Percentiles rank a stretch among this genome's conserved stretches.
Conservation (phyloP, 176 grass and related monocot genomes). For the Triticum timopheevii region DNA sequence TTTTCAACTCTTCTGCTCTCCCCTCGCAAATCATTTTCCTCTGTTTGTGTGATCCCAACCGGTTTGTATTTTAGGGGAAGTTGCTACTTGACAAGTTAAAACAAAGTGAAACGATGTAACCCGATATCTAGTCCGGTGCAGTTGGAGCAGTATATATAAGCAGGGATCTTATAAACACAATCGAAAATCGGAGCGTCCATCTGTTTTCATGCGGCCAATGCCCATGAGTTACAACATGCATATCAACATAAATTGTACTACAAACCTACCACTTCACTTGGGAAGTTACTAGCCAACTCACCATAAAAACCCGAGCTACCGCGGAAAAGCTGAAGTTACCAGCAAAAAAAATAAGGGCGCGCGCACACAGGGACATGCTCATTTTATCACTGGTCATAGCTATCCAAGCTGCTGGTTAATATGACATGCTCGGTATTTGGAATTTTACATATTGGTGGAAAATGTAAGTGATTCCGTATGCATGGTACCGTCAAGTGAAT, state of each 20-base stretch:
- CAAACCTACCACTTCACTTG: not conserved
- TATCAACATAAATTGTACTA: not conserved
- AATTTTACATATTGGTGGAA: not conserved
- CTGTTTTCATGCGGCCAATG: no score
- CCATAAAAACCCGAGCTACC: not conserved
- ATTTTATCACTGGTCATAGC: no score
- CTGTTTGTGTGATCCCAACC: not conserved
- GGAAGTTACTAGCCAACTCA: not conserved
- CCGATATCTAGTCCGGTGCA: not conserved
- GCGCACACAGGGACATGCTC: not conserved
- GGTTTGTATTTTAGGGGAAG: no score
- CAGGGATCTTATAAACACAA: not conserved
- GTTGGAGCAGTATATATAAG: not conserved
- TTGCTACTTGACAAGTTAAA: not conserved
- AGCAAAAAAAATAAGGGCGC: no score
- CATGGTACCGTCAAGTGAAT: not conserved
- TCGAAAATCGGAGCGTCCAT: not conserved
- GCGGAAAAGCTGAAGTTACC: not conserved
- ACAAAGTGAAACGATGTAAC: not conserved
- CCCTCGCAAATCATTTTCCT: not conserved
- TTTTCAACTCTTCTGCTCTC: not conserved
- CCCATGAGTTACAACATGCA: no score
- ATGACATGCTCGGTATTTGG: not conserved
- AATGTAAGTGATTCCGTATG: not conserved
- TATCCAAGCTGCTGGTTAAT: not conserved